Conservation (phyloP, 176 grass and related monocot genomes). For the Chrysopogon serrulatus region DNA sequence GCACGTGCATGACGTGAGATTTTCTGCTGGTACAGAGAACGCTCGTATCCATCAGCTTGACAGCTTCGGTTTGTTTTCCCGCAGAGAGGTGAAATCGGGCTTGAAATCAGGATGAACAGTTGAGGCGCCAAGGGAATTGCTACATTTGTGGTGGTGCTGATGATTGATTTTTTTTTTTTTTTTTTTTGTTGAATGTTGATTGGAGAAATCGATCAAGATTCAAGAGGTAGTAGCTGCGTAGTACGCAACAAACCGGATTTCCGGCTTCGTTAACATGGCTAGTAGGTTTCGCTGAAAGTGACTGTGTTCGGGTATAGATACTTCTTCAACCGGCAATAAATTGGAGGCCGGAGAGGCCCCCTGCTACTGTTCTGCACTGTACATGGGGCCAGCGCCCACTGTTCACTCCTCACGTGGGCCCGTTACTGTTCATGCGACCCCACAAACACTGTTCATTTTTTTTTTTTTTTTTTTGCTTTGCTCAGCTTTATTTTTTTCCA, state of each 20-base stretch:
- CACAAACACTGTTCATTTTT: too few relatives aligned
- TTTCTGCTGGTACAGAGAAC: too few relatives aligned
- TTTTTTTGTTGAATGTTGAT: background rate
- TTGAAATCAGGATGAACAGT: background rate
- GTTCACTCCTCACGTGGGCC: too few relatives aligned
- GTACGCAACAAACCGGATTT: background rate
- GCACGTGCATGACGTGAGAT: background rate
- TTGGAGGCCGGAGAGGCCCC: too few relatives aligned
- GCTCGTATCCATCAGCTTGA: too few relatives aligned
- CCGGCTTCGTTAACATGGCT: background rate
- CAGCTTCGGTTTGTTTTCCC: too few relatives aligned
- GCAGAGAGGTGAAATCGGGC: background rate
- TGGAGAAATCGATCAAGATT: background rate
- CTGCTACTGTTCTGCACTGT: too few relatives aligned
- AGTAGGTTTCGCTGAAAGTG: background rate
- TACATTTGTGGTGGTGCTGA: background rate
- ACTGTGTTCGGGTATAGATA: background rate
- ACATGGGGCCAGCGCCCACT: too few relatives aligned
- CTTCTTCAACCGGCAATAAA: too few relatives aligned
- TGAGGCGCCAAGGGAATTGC: background rate
- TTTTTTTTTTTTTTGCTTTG: too few relatives aligned
- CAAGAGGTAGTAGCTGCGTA: background rate
- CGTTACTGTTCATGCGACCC: too few relatives aligned
- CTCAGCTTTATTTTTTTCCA: too few relatives aligned
- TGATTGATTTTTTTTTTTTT: background rate